Percentiles rank a stretch among this genome's conserved stretches.
These are phyloP conservation scores for Amylocarpus encephaloides DNA, from an alignment of 2,329 filamentous ascomycete species.

Conservation along the genomic window DNA sequence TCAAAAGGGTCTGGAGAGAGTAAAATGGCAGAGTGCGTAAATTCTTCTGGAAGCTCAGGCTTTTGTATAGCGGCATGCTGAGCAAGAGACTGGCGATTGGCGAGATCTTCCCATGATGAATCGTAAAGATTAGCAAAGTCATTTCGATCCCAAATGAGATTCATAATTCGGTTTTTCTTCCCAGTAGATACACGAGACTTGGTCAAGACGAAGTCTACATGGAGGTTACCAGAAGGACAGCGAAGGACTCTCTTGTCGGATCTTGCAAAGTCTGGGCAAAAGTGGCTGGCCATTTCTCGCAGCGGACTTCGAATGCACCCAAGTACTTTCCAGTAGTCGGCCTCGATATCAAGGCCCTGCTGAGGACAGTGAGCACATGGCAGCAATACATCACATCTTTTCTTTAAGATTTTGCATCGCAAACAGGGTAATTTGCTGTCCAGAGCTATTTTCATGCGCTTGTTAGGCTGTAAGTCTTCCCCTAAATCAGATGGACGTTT, in stretches of 20 bases:
- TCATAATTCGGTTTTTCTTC: constrained; percentile 17
- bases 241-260: constrained; percentile 8
- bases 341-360: constrained; percentile 17
- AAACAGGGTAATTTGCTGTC: constrained; percentile 12
- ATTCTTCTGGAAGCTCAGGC: neutral
- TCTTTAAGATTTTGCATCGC: constrained; percentile 18
- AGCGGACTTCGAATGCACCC: constrained; percentile 18
- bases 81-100: constrained; percentile 6
- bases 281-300: constrained; percentile 10
- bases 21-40: neutral
- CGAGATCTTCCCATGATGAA: constrained; percentile 12
- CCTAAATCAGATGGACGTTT: neutral
- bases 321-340: constrained; percentile 23
- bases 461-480: neutral
- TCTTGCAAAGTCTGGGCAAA: constrained; percentile 19
- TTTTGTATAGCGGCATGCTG: constrained; percentile 3
- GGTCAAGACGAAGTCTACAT: constrained; percentile 18
- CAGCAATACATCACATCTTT: constrained; percentile 15
- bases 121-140: constrained; percentile 13
- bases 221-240: constrained; percentile 3
- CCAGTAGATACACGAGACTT: constrained; percentile 17
- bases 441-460: constrained; percentile 3
- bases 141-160: constrained; percentile 9
- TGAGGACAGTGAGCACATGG: constrained; percentile 17
- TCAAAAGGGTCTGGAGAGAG: constrained; percentile 16